Evolutionary conservation across 2,329 filamentous ascomycete genomes (phyloP).

Genomic region (Lecanosticta acicola): DNA sequence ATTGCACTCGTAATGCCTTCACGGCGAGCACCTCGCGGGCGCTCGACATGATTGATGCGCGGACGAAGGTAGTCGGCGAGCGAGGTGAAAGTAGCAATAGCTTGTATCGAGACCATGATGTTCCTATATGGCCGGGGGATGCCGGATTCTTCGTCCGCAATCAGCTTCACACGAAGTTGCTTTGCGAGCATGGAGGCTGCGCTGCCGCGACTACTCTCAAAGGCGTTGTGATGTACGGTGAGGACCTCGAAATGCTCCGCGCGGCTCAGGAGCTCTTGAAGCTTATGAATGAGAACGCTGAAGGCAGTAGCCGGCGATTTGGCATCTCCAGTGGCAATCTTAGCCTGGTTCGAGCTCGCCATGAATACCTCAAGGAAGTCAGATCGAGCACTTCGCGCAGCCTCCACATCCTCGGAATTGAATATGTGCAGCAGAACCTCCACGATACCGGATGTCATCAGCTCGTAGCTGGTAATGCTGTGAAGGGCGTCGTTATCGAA

Average conservation of each 20-base stretch:
- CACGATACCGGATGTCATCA: slow-evolving; percentile 86
- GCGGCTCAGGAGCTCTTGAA: slow-evolving; percentile 91
- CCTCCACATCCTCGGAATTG: slow-evolving; percentile 58
- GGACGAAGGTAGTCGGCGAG: slow-evolving; percentile 93
- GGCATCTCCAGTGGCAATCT: slow-evolving; percentile 58
- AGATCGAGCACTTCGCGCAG: slow-evolving; percentile 60
- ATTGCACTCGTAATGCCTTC: slow-evolving; percentile 62
- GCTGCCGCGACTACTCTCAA: slow-evolving; percentile 83
- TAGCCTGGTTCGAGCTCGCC: slow-evolving; percentile 58
- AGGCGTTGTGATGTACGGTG: slow-evolving; percentile 87
- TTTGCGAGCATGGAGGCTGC: slow-evolving; percentile 95
- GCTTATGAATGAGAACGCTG: slow-evolving; percentile 83
- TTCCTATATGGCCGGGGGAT: slow-evolving; percentile 83
- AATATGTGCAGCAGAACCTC: slow-evolving; percentile 77
- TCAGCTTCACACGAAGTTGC: slow-evolving; percentile 81
- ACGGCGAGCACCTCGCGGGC: slow-evolving; percentile 53
- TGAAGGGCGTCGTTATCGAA: slow-evolving; percentile 86
- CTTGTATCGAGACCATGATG: slow-evolving; percentile 97
- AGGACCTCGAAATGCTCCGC: slow-evolving; percentile 98
- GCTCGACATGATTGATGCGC: slow-evolving; percentile 74
- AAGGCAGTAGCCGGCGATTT: slow-evolving; percentile 77
- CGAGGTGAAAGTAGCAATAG: slow-evolving; percentile 95
- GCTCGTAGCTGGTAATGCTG: slow-evolving; percentile 90
- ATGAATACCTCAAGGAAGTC: slow-evolving; percentile 92
- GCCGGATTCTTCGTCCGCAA: slow-evolving; percentile 84